phyloP scores from a whole-genome alignment of 768 basidiomycete species.

The Hypholoma fasciculare region DNA sequence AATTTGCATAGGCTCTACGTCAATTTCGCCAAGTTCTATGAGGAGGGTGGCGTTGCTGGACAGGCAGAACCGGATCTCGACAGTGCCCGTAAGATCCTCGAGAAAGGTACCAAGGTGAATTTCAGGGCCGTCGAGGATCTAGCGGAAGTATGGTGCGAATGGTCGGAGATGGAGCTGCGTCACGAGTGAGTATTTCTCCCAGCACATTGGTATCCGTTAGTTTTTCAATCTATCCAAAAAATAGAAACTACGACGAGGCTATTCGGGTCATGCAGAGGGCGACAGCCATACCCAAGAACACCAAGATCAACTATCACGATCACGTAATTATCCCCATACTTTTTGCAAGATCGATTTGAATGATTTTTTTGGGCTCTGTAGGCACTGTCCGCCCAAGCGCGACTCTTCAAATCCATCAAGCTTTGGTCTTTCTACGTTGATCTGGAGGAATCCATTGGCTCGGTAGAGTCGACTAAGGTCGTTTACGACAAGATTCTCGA shows the following conservation, averaged over 20 bases:
- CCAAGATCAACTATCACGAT: slow-evolving; percentile 91
- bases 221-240: neutral
- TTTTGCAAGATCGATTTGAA: neutral
- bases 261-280: slow-evolving; percentile 97
- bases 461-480: slow-evolving; percentile 86
- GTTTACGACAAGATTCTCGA: slow-evolving; percentile 98
- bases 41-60: slow-evolving; percentile 85
- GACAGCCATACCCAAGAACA: slow-evolving; percentile 85
- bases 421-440: slow-evolving; percentile 99
- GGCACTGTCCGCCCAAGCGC: slow-evolving; percentile 82
- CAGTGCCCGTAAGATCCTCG: slow-evolving; percentile 88
- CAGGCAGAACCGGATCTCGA: slow-evolving; percentile 81
- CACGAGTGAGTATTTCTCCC: slow-evolving; percentile 69
- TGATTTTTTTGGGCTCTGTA: slow-evolving; percentile 28
- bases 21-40: slow-evolving; percentile 97
- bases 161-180: slow-evolving; percentile 97
- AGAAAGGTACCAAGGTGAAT: slow-evolving; percentile 88
- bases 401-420: slow-evolving; percentile 97
- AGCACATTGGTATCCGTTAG: neutral
- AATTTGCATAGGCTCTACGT: slow-evolving; percentile 89
- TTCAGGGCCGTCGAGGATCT: slow-evolving; percentile 97
- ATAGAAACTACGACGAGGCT: slow-evolving; percentile 94
- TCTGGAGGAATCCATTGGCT: slow-evolving; percentile 94
- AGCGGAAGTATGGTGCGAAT: slow-evolving; percentile 99
- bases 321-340: slow-evolving; percentile 55